Percentiles rank a stretch among this genome's conserved stretches.
Conservation (phyloP, 2,329 filamentous ascomycete species). For the Aspergillus pseudonomiae region DNA sequence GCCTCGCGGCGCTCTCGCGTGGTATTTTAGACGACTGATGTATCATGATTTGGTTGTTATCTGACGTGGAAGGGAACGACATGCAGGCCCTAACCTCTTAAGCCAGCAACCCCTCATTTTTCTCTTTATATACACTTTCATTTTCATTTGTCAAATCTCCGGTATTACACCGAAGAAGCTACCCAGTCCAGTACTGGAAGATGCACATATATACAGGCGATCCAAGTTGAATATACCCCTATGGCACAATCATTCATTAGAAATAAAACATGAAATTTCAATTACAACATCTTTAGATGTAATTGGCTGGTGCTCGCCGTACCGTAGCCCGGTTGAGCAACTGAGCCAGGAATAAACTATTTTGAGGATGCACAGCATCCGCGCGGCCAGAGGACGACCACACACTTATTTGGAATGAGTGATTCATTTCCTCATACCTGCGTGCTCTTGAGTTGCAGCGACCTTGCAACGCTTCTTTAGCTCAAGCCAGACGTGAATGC, state of each 20-base stretch:
- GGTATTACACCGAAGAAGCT: background rate
- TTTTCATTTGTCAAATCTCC: background rate
- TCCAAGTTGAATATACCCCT: slow-evolving; percentile 8
- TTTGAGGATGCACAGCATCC: background rate
- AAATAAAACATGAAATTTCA: background rate
- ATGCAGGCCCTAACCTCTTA: background rate
- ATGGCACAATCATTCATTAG: slow-evolving; percentile 1
- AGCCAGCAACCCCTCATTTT: background rate
- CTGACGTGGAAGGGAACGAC: background rate
- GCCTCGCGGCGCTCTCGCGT: slow-evolving; percentile 61
- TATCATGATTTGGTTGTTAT: slow-evolving; percentile 8
- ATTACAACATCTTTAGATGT: background rate
- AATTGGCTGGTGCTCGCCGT: too few species aligned
- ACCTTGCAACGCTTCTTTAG: background rate
- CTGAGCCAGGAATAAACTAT: background rate
- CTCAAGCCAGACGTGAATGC: background rate
- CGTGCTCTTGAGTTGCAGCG: background rate
- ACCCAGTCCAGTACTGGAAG: background rate
- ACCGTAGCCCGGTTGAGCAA: background rate
- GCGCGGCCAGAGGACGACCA: background rate
- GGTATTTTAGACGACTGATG: slow-evolving; percentile 47
- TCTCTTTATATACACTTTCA: background rate
- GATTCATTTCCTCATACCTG: background rate
- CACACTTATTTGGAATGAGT: background rate
- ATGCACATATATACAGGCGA: background rate